Evolutionary conservation across 768 basidiomycete species (phyloP), one percentile per base, ranked within the genome.

Genomic region (Leccinum aurantiacum): DNA sequence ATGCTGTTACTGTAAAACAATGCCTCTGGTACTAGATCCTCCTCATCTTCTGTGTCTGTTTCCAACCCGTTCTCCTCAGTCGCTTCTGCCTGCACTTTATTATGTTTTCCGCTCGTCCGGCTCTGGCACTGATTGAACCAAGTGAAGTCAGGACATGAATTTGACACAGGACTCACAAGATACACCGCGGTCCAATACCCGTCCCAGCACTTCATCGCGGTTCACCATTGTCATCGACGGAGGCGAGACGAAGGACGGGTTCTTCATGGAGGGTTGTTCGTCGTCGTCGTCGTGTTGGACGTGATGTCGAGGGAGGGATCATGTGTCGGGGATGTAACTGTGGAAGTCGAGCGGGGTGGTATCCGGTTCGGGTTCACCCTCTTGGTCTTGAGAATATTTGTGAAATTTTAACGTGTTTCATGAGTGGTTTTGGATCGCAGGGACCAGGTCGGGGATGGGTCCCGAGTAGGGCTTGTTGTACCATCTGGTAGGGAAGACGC

Each of bases 101-200:
- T 59, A 67, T 64, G 67, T 17, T 56, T 64, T 11, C 54, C 52
- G 22, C 27, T 65, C 19, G 59, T 46, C 54, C 66, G 69, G 57
- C 59, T 70, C 62, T 79, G 79, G 55, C 68, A 75, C 78, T 78
- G 64, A 33, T 31, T 35, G 59, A 50, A 14, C 57, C 53, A 29
- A 64, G 50, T 53, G 33, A 50, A 17, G 44, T 51, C 27, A 54
- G n/a, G 29, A 44, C 24, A 48, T 5, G 10, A 46, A 59, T 17
- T 8, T n/a, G 17, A 4, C 33, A 19, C 1, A 15, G 10, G n/a
- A 17, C 84, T 53, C 65, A 90, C 91, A 70, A 92, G 87, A 68
- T 29, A 29, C 51, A 91, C 81, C 2, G 90, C 90, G n/a, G n/a
- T n/a, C n/a, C n/a, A 93, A 71, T 93, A 93, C n/a, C 91, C 91